Evolutionary conservation across 2,329 filamentous ascomycete genomes (phyloP).

Genomic region (Hypoxylon sp.): DNA sequence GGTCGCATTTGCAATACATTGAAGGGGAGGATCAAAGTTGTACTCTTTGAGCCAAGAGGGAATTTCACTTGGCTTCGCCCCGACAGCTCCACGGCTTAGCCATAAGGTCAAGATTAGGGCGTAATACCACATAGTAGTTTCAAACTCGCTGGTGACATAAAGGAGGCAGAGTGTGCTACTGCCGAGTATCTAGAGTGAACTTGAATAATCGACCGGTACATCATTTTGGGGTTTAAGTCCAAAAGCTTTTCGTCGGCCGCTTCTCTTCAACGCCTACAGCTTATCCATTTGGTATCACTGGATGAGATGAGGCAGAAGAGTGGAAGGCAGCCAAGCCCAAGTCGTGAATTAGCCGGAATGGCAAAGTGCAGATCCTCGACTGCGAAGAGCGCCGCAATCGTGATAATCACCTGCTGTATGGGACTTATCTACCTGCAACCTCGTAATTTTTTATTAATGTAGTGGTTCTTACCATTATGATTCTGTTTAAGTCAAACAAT

Average conservation of each 20-base stretch:
- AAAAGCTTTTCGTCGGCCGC: constrained; percentile 14
- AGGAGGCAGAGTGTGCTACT: not conserved
- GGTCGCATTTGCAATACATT: constrained; percentile 25
- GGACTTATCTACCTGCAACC: not conserved
- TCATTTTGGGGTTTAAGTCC: constrained; percentile 17
- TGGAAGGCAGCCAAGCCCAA: constrained; percentile 31
- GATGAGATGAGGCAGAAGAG: constrained; percentile 12
- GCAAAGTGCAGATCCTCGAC: constrained; percentile 40
- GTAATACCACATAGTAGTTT: constrained; percentile 18
- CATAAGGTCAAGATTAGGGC: constrained; percentile 19
- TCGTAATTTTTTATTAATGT: not conserved
- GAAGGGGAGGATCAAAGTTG: constrained; percentile 27
- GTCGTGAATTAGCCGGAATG: constrained; percentile 38
- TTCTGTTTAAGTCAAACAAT: not conserved
- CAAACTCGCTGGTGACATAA: not conserved
- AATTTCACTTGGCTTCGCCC: constrained; percentile 17
- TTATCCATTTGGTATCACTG: constrained; percentile 8
- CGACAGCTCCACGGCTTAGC: constrained; percentile 4
- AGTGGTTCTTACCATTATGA: not conserved
- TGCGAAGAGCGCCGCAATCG: constrained; percentile 1
- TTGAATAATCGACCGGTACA: constrained; percentile 7
- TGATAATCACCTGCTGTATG: not conserved
- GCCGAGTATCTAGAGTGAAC: not conserved
- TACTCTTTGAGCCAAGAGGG: constrained; percentile 34
- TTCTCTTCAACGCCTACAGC: constrained; percentile 22